phyloP scores from a whole-genome alignment of 2,329 filamentous ascomycete species.

The Juglanconis sp. region DNA sequence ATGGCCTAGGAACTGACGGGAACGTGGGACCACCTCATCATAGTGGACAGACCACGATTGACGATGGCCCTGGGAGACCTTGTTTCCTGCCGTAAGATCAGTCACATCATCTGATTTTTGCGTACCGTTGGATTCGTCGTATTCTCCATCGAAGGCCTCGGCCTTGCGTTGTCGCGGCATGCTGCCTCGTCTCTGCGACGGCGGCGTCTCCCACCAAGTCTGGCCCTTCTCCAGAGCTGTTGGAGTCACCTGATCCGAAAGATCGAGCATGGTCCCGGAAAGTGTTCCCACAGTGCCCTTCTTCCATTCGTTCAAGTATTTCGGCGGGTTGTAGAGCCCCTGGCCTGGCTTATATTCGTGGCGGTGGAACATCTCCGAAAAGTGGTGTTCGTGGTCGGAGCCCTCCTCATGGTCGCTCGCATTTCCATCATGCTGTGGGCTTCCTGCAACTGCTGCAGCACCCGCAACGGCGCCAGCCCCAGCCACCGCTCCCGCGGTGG shows the following conservation, averaged over 20 bases:
- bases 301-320: slow-evolving; percentile 70
- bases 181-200: slow-evolving; percentile 45
- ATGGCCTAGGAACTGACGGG: slow-evolving; percentile 3
- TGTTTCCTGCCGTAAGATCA: not conserved
- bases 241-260: slow-evolving; percentile 40
- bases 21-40: slow-evolving; percentile 4
- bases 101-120: not conserved
- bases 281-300: slow-evolving; percentile 63
- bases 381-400: slow-evolving; percentile 23
- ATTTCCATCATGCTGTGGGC: slow-evolving; percentile 24
- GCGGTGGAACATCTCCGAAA: slow-evolving; percentile 41
- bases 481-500: not conserved
- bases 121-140: slow-evolving; percentile 60
- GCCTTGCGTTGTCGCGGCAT: slow-evolving; percentile 50
- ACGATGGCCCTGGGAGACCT: not conserved
- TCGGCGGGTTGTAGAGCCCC: slow-evolving; percentile 56
- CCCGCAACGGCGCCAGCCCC: slow-evolving; percentile 14
- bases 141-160: slow-evolving; percentile 64
- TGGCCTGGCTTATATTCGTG: slow-evolving; percentile 45
- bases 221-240: slow-evolving; percentile 39
- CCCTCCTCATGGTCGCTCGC: slow-evolving; percentile 30
- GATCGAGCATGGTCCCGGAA: slow-evolving; percentile 56
- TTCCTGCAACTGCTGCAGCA: slow-evolving; percentile 8
- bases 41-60: slow-evolving; percentile 8
- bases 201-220: slow-evolving; percentile 73